These are phyloP conservation scores for Pseudoturritis turrita DNA, from an alignment of 345 rosid genomes.

Conservation along the genomic window DNA sequence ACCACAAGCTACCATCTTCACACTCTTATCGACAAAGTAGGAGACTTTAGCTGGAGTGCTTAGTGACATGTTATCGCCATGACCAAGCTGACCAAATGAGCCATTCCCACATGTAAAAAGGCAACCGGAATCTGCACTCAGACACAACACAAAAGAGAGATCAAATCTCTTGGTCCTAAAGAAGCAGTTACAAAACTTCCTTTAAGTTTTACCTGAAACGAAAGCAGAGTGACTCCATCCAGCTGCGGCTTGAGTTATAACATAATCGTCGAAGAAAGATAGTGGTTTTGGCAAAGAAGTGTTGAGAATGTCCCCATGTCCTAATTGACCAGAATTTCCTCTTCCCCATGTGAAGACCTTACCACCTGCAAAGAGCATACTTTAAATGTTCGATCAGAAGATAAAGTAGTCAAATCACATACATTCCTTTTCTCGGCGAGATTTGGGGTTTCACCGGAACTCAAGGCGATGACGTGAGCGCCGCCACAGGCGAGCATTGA, in stretches of 20 bases:
- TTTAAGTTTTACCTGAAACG: slow-evolving; percentile 61
- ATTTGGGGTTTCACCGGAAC: slow-evolving; percentile 37
- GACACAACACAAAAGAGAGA: neutral
- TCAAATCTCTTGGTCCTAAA: neutral
- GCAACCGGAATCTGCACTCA: slow-evolving; percentile 43
- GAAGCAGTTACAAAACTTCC: neutral
- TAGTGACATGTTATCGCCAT: slow-evolving; percentile 56
- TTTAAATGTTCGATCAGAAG: neutral
- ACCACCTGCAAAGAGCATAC: slow-evolving; percentile 44
- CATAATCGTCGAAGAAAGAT: slow-evolving; percentile 31
- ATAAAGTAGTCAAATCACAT: neutral
- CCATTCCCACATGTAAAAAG: slow-evolving; percentile 90
- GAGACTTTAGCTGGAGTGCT: slow-evolving; percentile 55
- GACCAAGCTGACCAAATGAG: slow-evolving; percentile 95
- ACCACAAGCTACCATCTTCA: slow-evolving; percentile 72
- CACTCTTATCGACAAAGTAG: slow-evolving; percentile 48
- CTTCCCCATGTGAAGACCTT: slow-evolving; percentile 83
- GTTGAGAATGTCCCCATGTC: slow-evolving; percentile 57
- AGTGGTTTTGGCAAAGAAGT: slow-evolving; percentile 48
- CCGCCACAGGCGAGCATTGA: slow-evolving; percentile 86
- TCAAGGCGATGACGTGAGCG: slow-evolving; percentile 80
- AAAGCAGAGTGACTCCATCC: slow-evolving; percentile 94
- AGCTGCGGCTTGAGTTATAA: slow-evolving; percentile 57
- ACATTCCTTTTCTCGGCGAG: neutral
- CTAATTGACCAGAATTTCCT: slow-evolving; percentile 90